Evolutionary conservation across 257 asterid genomes (phyloP), one percentile per base, ranked within the genome.

Genomic region (Fraxinus americana): DNA sequence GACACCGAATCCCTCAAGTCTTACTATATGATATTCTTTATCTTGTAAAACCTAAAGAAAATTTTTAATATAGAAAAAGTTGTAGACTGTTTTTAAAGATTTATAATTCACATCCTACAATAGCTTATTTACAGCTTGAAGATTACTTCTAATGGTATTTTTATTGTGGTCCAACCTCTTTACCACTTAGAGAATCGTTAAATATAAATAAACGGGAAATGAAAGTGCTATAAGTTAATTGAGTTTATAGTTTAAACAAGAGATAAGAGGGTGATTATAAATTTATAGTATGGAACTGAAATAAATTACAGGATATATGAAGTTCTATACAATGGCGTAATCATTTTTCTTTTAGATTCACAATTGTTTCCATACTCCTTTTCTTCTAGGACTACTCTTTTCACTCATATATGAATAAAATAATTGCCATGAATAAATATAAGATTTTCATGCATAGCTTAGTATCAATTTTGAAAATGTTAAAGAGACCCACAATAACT

Each of bases 21-120:
- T 76, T 14, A 21, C 35, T 74, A 35, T 36, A 71, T 10, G 4
- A 35, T 16, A n/a, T 52, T 11, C 59, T 52, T 67, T 63, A 67
- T 12, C 74, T 72, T 50, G 12, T 23, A 4, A 30, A 63, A 27
- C 19, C 36, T 63, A 11, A 5, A 25, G 16, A 5, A 61, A 61
- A 27, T 27, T 63, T 54, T 10, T 34, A 45, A 75, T 65, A 73
- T 36, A 74, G 50, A 76, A 70, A 34, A 71, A 74, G 21, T 30
- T 16, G 66, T 61, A 32, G 32, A 61, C 70, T 57, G 68, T 67
- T 21, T 13, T 72, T 77, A 45, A 68, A 63, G 19, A 63, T 63
- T 59, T 63, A 27, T 25, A 63, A 25, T 63, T 12, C 35, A 63
- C 69, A 11, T 27, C 75, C 71, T 41, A 45, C 63, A 27, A 74